phyloP scores from a whole-genome alignment of 2,329 filamentous ascomycete genomes.

The Fusarium sp. region DNA sequence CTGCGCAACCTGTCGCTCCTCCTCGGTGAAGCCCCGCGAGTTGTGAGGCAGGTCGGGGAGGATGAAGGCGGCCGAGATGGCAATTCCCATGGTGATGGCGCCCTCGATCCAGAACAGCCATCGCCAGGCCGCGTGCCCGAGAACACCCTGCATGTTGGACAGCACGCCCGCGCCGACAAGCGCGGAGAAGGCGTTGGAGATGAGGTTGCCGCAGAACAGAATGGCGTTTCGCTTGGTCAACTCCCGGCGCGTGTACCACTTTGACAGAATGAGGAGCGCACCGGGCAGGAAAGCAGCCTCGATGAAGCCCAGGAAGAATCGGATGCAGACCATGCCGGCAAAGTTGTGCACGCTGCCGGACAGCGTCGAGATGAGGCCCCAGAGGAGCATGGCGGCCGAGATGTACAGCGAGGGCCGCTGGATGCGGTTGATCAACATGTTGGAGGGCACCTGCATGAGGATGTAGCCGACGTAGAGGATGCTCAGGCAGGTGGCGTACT shows the following conservation, averaged over 20 bases:
- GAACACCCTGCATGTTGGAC: constrained; percentile 68
- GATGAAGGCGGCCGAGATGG: constrained; percentile 62
- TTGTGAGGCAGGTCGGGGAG: constrained; percentile 69
- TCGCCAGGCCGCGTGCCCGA: constrained; percentile 69
- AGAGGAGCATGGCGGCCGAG: constrained; percentile 66
- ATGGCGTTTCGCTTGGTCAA: constrained; percentile 68
- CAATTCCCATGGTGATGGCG: constrained; percentile 63
- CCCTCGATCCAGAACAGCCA: constrained; percentile 75
- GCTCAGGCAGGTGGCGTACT: constrained; percentile 74
- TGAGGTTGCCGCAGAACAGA: constrained; percentile 70
- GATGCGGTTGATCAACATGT: constrained; percentile 70
- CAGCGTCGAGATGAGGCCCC: constrained; percentile 71
- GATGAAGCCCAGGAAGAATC: constrained; percentile 72
- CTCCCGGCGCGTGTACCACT: constrained; percentile 75
- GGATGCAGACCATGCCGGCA: constrained; percentile 65
- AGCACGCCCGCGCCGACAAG: constrained; percentile 71
- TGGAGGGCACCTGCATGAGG: constrained; percentile 72
- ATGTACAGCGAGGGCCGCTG: constrained; percentile 66
- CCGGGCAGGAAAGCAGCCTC: constrained; percentile 76
- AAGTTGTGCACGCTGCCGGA: constrained; percentile 67
- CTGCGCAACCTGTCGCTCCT: constrained; percentile 69
- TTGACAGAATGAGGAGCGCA: constrained; percentile 72
- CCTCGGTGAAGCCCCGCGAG: constrained; percentile 68
- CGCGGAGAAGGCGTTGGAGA: constrained; percentile 71
- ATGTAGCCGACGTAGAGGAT: constrained; percentile 78